Conservation (phyloP, 2,329 filamentous ascomycete genomes). For the Westerdykella sp. region DNA sequence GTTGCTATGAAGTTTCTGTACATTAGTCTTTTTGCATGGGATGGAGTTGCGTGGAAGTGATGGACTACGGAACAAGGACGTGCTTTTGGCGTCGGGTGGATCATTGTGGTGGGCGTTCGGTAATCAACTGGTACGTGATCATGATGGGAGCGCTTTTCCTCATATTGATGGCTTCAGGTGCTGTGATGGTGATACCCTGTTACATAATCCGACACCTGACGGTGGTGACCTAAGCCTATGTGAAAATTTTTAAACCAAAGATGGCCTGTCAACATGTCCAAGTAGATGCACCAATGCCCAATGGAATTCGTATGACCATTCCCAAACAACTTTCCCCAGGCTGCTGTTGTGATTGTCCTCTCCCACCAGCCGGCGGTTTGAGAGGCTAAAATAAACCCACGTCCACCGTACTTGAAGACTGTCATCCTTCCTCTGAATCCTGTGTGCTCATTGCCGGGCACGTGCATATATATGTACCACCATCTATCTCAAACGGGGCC, state of each 20-base stretch:
- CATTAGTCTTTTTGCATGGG: too few species aligned
- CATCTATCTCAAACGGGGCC: too few species aligned
- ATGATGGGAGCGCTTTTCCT: background rate
- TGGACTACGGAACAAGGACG: too few species aligned
- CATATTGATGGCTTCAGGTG: constrained; percentile 1
- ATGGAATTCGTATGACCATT: background rate
- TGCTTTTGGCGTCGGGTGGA: background rate
- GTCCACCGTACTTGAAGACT: too few species aligned
- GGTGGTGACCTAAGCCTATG: background rate
- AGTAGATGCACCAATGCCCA: background rate
- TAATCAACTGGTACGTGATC: constrained; percentile 1
- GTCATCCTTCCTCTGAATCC: too few species aligned
- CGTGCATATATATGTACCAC: too few species aligned
- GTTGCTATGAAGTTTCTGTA: too few species aligned
- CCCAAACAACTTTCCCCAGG: background rate
- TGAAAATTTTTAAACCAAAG: background rate
- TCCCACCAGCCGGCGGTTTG: background rate
- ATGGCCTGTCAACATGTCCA: background rate
- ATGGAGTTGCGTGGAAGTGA: too few species aligned
- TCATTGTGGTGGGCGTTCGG: background rate
- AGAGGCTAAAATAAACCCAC: too few species aligned
- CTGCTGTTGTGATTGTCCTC: background rate
- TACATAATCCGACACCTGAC: background rate
- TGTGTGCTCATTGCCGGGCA: too few species aligned
- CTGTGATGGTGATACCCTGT: background rate